Conservation (phyloP, 2,329 filamentous ascomycete genomes). For the Exophiala sp. region DNA sequence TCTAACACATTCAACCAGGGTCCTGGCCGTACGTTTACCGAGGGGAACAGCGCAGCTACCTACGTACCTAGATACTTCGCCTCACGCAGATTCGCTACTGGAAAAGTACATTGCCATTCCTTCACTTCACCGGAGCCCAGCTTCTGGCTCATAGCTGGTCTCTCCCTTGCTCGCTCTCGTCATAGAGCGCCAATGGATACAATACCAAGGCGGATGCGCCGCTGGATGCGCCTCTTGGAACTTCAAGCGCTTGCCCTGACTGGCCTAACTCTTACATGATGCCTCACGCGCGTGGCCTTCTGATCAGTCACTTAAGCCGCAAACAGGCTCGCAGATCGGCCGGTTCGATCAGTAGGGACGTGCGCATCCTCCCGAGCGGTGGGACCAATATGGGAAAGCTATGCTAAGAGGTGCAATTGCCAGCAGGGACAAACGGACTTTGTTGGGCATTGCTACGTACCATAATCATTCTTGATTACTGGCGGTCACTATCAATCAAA, state of each 20-base stretch:
- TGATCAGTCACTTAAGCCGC: background rate
- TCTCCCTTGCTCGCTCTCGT: background rate
- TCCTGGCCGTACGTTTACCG: background rate
- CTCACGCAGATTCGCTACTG: background rate
- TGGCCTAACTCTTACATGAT: too few relatives aligned
- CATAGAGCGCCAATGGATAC: background rate
- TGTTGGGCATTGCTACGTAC: too few relatives aligned
- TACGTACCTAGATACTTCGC: too few relatives aligned
- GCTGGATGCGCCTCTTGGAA: background rate
- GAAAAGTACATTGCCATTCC: background rate
- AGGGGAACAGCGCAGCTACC: background rate
- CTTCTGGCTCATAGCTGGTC: background rate
- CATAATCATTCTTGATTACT: too few relatives aligned
- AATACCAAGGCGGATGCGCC: slow-evolving; percentile 3
- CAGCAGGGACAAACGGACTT: background rate
- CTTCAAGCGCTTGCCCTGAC: background rate
- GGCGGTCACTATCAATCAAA: background rate
- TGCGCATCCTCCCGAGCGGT: slow-evolving; percentile 1
- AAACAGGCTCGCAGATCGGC: background rate
- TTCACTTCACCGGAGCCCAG: background rate
- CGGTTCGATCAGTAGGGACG: slow-evolving; percentile 3
- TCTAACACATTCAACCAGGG: too few relatives aligned
- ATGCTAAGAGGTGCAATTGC: background rate
- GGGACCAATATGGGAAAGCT: background rate
- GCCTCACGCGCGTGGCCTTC: slow-evolving; percentile 8